A percentile compares a stretch with the other conserved stretches of the same genome.
phyloP scores from a whole-genome alignment of 2,329 filamentous ascomycete genomes.

The Endoconidiophora laricicola region DNA sequence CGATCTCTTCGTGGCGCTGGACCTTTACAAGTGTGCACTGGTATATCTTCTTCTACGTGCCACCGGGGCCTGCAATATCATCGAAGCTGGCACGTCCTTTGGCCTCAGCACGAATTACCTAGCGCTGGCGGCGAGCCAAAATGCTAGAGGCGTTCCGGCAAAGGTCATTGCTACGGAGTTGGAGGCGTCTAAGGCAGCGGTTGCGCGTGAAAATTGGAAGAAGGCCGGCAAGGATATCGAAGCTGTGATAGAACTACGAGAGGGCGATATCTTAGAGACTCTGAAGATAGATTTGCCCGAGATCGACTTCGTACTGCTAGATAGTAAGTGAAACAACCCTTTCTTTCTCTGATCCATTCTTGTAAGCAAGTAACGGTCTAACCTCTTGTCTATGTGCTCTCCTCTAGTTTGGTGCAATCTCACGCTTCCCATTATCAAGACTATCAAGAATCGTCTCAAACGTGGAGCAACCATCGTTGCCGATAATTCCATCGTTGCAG shows the following conservation, averaged over 20 bases:
- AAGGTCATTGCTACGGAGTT: conserved; percentile 44
- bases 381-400: background rate
- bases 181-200: conserved; percentile 34
- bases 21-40: conserved; percentile 39
- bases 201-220: conserved; percentile 37
- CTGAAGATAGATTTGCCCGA: conserved; percentile 27
- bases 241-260: conserved; percentile 36
- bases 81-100: conserved; percentile 45
- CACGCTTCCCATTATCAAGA: conserved; percentile 33
- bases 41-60: conserved; percentile 36
- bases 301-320: conserved; percentile 41
- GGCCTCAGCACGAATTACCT: conserved; percentile 47
- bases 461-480: conserved; percentile 30
- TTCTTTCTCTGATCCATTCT: background rate
- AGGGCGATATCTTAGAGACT: conserved; percentile 40
- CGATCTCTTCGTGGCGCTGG: conserved; percentile 36
- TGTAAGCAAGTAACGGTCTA: background rate
- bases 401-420: conserved; percentile 36
- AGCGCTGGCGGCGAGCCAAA: conserved; percentile 37
- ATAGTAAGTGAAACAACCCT: conserved; percentile 31
- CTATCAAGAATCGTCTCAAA: conserved; percentile 28
- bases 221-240: conserved; percentile 31
- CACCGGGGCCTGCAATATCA: conserved; percentile 31
- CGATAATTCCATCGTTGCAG: conserved; percentile 30
- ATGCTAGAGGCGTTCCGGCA: conserved; percentile 14